Conservation (phyloP, 208 protist species). For the Trypanosoma lewisi region DNA sequence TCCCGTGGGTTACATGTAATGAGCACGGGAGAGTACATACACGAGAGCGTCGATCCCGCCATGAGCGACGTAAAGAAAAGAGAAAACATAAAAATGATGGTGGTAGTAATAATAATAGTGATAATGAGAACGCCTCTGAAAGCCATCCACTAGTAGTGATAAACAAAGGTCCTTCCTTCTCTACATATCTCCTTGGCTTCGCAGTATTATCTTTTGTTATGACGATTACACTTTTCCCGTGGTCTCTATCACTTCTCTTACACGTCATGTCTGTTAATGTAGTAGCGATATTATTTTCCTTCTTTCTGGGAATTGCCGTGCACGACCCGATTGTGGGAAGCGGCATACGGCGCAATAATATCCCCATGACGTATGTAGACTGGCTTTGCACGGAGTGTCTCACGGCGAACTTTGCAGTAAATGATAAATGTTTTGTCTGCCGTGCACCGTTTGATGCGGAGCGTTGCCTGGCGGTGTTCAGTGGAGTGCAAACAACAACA, state of each 20-base stretch:
- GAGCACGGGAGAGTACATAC: not conserved
- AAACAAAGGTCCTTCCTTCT: slow-evolving; percentile 32
- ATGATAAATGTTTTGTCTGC: slow-evolving; percentile 73
- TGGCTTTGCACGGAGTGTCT: slow-evolving; percentile 75
- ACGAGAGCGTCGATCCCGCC: not conserved
- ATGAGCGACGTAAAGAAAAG: not conserved
- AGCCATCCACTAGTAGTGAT: slow-evolving; percentile 4
- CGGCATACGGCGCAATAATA: slow-evolving; percentile 56
- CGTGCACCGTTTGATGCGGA: slow-evolving; percentile 48
- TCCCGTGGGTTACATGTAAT: slow-evolving; percentile 25
- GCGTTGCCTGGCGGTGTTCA: slow-evolving; percentile 55
- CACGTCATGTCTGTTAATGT: slow-evolving; percentile 18
- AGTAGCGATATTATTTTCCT: slow-evolving; percentile 17
- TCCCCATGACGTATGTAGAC: slow-evolving; percentile 59
- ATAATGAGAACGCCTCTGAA: too few species aligned
- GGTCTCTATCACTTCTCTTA: not conserved
- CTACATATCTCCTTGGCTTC: slow-evolving; percentile 27
- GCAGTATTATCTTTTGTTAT: slow-evolving; percentile 8
- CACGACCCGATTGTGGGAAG: slow-evolving; percentile 31
- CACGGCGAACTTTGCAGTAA: slow-evolving; percentile 63
- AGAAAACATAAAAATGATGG: not conserved
- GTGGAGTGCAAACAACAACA: slow-evolving; percentile 29
- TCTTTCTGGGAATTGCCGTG: slow-evolving; percentile 47
- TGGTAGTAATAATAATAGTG: too few species aligned
- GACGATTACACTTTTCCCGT: not conserved